Evolutionary conservation across 1,139 yeast species (phyloP), one percentile per base, ranked within the genome.

Genomic region (Protomyces lactucae-debilis): DNA sequence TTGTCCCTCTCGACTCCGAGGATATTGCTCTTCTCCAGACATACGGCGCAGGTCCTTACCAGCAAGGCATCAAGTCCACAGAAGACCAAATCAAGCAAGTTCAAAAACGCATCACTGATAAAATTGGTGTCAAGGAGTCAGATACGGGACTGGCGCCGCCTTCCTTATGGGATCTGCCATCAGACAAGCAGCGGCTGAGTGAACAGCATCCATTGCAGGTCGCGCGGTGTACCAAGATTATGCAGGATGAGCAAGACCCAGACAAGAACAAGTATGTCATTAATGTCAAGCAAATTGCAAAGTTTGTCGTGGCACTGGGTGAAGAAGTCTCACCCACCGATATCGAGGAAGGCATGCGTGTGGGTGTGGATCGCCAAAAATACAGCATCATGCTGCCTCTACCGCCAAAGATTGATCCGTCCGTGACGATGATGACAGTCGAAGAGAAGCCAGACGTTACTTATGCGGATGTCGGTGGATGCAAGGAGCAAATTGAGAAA

Each of bases 391-490:
- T 91, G 80, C 82, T 93, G 72, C 99, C 99, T 32, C 81, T 95
- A 70, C 99, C 99, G 25, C 99, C 99, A 63, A 82, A 96, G 74
- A 93, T 93, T 74, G 99, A 93, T 76, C 98, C 99, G 10, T 84
- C 92, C 18, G 99, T 93, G 64, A 93, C 99, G n/a, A 93, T 93
- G 99, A 93, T 93, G 99, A 92, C 98, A 0, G 99, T 93, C 61
- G 99, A 93, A 76, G 99, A 93, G 76, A 93, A 93, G 76, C 99
- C 99, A 16, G 96, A 89, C 73, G 87, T 84, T 40, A 83, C 87
- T 0, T 84, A 84, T 70, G 85, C 86, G 14, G 99, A 93, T 76
- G 93, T 93, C 67, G 99, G 99, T 72, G 99, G 99, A 36, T 90
- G 97, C 76, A 93, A 93, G 78, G 98, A 93, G 68, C 99, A 93